Conservation (phyloP, 441 rosid species). For the Geranium incanum region DNA sequence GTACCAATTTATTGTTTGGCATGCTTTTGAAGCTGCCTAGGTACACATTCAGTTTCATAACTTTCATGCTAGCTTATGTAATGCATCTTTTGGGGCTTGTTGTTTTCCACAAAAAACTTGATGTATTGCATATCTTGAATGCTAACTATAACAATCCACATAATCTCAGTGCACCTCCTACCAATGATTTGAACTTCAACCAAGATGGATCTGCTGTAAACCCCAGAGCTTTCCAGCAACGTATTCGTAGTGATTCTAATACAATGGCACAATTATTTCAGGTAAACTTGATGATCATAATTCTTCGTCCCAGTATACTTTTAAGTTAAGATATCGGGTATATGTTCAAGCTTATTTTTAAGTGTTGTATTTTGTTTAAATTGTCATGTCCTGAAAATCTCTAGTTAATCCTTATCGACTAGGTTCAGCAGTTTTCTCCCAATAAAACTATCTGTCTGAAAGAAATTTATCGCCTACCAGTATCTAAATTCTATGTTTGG, state of each 20-base stretch:
- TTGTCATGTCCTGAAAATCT: neutral
- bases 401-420: neutral
- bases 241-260: constrained; percentile 61
- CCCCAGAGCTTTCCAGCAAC: constrained; percentile 83
- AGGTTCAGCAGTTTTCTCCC: neutral
- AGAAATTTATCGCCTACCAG: neutral
- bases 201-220: constrained; percentile 87
- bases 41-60: neutral
- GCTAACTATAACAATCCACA: constrained; percentile 15
- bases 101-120: neutral
- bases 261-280: constrained; percentile 70
- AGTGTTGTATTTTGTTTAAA: neutral
- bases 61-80: neutral
- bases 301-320: neutral
- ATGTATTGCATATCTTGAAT: neutral
- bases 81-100: constrained; percentile 3
- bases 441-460: neutral
- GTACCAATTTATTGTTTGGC: neutral
- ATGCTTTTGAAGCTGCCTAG: neutral
- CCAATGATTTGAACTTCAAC: constrained; percentile 48
- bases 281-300: constrained; percentile 29
- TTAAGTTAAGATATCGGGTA: neutral
- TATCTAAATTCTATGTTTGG: neutral
- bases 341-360: neutral
- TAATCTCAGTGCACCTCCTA: constrained; percentile 44